phyloP scores from a whole-genome alignment of 1,139 yeast species.

The Debaryomyces robertsiae region DNA sequence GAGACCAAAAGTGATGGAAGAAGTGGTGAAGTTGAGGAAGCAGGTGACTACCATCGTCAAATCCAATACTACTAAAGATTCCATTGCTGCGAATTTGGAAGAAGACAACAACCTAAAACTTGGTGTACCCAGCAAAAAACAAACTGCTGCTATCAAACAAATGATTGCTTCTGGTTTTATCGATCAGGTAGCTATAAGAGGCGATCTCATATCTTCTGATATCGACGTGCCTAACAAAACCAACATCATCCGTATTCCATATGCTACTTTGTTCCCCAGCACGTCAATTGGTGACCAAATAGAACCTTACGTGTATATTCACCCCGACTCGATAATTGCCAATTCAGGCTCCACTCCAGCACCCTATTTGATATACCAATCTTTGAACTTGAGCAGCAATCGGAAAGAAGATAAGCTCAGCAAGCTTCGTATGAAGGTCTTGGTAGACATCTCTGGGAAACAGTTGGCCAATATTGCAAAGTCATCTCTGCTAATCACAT shows the following conservation, averaged over 20 bases:
- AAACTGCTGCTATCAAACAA: conserved; percentile 80
- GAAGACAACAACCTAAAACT: conserved; percentile 52
- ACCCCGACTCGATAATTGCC: conserved; percentile 68
- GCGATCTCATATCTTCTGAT: conserved; percentile 72
- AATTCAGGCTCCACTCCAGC: conserved; percentile 69
- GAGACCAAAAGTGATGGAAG: conserved; percentile 76
- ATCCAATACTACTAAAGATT: conserved; percentile 59
- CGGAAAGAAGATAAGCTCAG: conserved; percentile 31
- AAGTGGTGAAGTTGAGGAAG: conserved; percentile 74
- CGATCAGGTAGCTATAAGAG: conserved; percentile 87
- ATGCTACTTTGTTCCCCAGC: conserved; percentile 66
- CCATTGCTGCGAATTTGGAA: conserved; percentile 50
- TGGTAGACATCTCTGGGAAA: conserved; percentile 74
- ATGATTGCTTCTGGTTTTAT: conserved; percentile 91
- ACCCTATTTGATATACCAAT: conserved; percentile 68
- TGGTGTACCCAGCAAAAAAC: conserved; percentile 67
- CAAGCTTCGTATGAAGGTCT: conserved; percentile 70
- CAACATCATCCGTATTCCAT: conserved; percentile 68
- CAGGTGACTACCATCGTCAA: conserved; percentile 80
- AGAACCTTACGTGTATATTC: conserved; percentile 69
- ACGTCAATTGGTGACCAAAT: conserved; percentile 37
- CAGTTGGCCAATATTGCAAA: conserved; percentile 80
- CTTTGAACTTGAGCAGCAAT: conserved; percentile 53
- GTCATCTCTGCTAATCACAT: conserved; percentile 69
- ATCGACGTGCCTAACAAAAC: conserved; percentile 59